Percentiles rank a stretch among this genome's conserved stretches.
Conservation (phyloP, 768 basidiomycete genomes). For the Rhodosporidiobolus odoratus region DNA sequence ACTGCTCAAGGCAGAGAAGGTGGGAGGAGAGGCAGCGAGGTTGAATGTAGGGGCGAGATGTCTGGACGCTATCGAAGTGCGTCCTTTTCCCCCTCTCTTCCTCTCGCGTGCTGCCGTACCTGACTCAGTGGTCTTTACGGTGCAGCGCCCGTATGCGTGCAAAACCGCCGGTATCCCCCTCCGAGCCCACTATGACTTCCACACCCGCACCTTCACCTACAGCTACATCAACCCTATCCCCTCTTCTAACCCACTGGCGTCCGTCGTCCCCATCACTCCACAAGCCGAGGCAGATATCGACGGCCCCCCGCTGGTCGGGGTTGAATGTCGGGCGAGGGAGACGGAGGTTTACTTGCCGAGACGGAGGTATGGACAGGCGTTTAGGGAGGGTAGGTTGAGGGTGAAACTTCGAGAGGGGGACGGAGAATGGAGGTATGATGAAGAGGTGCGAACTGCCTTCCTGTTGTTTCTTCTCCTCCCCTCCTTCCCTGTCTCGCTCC, state of each 20-base stretch:
- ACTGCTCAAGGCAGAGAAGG: slow-evolving; percentile 48
- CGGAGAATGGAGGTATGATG: slow-evolving; percentile 57
- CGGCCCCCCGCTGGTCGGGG: slow-evolving; percentile 50
- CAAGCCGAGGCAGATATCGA: slow-evolving; percentile 41
- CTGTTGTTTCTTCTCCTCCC: neutral
- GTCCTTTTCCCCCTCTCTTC: slow-evolving; percentile 23
- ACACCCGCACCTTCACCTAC: slow-evolving; percentile 29
- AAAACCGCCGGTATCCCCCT: slow-evolving; percentile 79
- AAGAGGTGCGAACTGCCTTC: slow-evolving; percentile 46
- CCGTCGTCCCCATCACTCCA: neutral
- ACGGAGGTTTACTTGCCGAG: slow-evolving; percentile 81
- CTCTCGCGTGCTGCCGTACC: slow-evolving; percentile 1
- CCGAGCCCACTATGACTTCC: slow-evolving; percentile 21
- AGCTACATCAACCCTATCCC: slow-evolving; percentile 60
- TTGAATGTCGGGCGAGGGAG: slow-evolving; percentile 51
- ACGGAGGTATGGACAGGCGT: slow-evolving; percentile 49
- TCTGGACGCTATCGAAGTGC: slow-evolving; percentile 63
- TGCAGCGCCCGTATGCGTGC: slow-evolving; percentile 73
- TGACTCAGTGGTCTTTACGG: neutral
- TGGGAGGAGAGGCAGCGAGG: slow-evolving; percentile 53
- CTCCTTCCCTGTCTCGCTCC: neutral
- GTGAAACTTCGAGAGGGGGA: slow-evolving; percentile 59
- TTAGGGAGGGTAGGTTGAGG: slow-evolving; percentile 51
- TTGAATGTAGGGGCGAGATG: slow-evolving; percentile 79
- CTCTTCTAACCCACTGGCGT: slow-evolving; percentile 27